phyloP scores from a whole-genome alignment of 169 alveolate genomes.

The Cryptosporidium sp. region DNA sequence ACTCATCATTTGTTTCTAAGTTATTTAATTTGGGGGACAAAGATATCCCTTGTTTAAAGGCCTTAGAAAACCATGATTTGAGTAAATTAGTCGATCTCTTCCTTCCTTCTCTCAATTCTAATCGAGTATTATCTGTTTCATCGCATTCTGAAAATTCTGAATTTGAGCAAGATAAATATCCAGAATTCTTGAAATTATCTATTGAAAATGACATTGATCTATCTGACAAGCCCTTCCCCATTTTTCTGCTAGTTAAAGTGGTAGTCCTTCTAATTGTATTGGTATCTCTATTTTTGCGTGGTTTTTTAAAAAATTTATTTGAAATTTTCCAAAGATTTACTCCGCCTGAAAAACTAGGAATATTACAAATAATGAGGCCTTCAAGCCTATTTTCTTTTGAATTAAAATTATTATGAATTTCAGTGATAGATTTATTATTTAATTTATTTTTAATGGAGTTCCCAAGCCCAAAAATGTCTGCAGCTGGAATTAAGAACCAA shows the following conservation, averaged over 20 bases:
- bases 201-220: conserved; percentile 67
- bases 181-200: conserved; percentile 11
- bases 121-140: neutral
- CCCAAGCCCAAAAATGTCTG: neutral
- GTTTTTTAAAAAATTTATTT: conserved; percentile 48
- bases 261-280: conserved; percentile 6
- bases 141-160: conserved; percentile 13
- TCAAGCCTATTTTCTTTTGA: conserved; percentile 73
- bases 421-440: neutral
- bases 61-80: conserved; percentile 35
- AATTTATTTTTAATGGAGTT: neutral
- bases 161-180: neutral
- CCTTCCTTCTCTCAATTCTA: neutral
- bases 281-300: neutral
- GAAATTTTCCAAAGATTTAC: conserved; percentile 78
- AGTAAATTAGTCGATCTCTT: conserved; percentile 21
- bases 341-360: conserved; percentile 84
- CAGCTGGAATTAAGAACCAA: neutral
- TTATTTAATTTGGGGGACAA: neutral
- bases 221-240: conserved; percentile 7
- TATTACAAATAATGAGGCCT: conserved; percentile 82
- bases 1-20: neutral
- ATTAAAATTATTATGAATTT: neutral
- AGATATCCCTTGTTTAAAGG: conserved; percentile 2
- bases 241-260: conserved; percentile 16